Conservation (phyloP, 2,329 filamentous ascomycete species). For the Fusarium xyrophilum region DNA sequence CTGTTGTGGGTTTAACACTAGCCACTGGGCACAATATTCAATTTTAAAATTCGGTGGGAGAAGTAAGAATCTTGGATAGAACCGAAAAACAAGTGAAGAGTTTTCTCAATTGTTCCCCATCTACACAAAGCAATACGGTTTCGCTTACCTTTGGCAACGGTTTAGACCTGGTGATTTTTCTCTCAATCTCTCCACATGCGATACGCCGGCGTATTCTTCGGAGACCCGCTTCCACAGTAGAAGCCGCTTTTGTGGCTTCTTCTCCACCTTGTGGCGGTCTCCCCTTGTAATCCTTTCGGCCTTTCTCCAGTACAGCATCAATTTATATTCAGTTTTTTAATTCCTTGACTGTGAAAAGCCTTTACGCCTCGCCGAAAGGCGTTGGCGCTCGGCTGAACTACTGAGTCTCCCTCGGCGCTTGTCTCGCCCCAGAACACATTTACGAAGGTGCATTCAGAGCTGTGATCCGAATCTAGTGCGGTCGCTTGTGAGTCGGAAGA, state of each 20-base stretch:
- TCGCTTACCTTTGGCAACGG: conserved; percentile 4
- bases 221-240: conserved; percentile 12
- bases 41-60: conserved; percentile 26
- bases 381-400: conserved; percentile 15
- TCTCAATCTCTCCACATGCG: conserved; percentile 6
- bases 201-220: conserved; percentile 6
- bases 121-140: background rate
- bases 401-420: conserved; percentile 7
- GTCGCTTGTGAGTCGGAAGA: background rate
- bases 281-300: conserved; percentile 9
- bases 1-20: conserved; percentile 20
- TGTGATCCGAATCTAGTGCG: background rate
- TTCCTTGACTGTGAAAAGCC: background rate
- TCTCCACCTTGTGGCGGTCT: conserved; percentile 16
- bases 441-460: conserved; percentile 12
- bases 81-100: background rate
- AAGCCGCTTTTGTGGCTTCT: conserved; percentile 24
- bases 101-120: background rate
- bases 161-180: conserved; percentile 4
- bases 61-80: conserved; percentile 16
- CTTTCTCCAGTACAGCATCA: conserved; percentile 1
- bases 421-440: conserved; percentile 7
- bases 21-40: conserved; percentile 13
- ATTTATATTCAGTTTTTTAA: background rate
- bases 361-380: conserved; percentile 8